phyloP scores from a whole-genome alignment of 345 rosid genomes.

The Firmiana major region DNA sequence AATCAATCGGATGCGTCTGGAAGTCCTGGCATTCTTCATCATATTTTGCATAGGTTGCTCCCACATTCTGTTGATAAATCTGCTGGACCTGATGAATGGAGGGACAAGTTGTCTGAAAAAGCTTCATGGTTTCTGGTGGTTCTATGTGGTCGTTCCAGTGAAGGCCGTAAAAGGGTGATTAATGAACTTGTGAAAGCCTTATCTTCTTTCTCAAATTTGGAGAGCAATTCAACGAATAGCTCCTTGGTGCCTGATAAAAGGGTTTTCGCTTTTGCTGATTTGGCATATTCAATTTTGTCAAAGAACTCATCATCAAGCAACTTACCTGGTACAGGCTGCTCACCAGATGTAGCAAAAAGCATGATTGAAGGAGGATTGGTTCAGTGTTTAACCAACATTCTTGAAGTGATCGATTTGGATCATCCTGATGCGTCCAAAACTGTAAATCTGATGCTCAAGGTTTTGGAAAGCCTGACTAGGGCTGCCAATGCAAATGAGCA shows the following conservation, averaged over 20 bases:
- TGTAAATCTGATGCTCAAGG: constrained; percentile 80
- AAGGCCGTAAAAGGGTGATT: constrained; percentile 83
- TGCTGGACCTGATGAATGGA: constrained; percentile 85
- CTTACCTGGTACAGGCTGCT: constrained; percentile 78
- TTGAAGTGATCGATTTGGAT: constrained; percentile 84
- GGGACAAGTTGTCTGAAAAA: constrained; percentile 81
- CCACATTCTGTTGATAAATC: constrained; percentile 65
- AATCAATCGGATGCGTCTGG: constrained; percentile 49
- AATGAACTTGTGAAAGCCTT: constrained; percentile 83
- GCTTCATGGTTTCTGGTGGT: constrained; percentile 90
- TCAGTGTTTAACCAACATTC: constrained; percentile 68
- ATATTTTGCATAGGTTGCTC: constrained; percentile 73
- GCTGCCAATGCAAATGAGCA: constrained; percentile 90
- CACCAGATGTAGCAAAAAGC: constrained; percentile 89
- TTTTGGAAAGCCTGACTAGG: constrained; percentile 82
- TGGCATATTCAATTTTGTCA: constrained; percentile 80
- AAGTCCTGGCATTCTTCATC: constrained; percentile 68
- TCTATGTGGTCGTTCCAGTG: constrained; percentile 83
- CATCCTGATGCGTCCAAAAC: constrained; percentile 93
- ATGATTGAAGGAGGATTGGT: constrained; percentile 95
- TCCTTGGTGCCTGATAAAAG: constrained; percentile 69
- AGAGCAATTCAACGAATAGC: constrained; percentile 55
- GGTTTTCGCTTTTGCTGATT: constrained; percentile 69
- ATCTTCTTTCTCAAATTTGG: constrained; percentile 58
- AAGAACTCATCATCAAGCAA: constrained; percentile 81